Evolutionary conservation across 1,284 basidiomycete genomes (phyloP).

Genomic region (Cryptococcus hybrid): DNA sequence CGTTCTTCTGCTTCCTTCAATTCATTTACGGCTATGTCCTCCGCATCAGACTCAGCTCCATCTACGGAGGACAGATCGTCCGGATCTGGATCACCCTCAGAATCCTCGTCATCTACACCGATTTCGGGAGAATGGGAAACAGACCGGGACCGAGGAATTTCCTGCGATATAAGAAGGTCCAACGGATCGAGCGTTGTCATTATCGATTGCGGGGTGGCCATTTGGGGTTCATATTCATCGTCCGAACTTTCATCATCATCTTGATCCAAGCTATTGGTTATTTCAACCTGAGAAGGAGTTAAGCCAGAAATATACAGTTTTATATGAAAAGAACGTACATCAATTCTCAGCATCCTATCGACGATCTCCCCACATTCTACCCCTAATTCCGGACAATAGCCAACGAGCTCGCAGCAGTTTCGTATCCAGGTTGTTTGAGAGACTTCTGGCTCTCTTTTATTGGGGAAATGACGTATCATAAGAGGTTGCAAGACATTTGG

Average conservation of each 20-base stretch:
- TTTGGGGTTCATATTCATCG: constrained; percentile 39
- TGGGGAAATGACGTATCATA: constrained; percentile 81
- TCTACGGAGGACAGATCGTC: constrained; percentile 50
- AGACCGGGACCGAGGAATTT: constrained; percentile 32
- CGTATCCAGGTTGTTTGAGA: constrained; percentile 88
- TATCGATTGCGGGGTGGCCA: constrained; percentile 9
- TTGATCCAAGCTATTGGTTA: constrained; percentile 93
- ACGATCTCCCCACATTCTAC: constrained; percentile 81
- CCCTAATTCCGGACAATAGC: constrained; percentile 89
- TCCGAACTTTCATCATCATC: constrained; percentile 64
- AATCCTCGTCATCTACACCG: constrained; percentile 60
- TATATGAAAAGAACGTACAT: constrained; percentile 59
- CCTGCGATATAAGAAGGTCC: constrained; percentile 70
- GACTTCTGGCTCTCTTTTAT: constrained; percentile 81
- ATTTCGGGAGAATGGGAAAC: constrained; percentile 30
- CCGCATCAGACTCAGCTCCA: constrained; percentile 57
- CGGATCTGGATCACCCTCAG: constrained; percentile 51
- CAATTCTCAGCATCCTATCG: constrained; percentile 90
- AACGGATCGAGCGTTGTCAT: constrained; percentile 68
- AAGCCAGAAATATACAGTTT: neutral
- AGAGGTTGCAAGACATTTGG: constrained; percentile 81
- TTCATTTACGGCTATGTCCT: constrained; percentile 54
- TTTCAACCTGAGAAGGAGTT: constrained; percentile 69
- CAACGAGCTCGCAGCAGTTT: constrained; percentile 79
- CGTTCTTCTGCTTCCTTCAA: constrained; percentile 52